Evolutionary conservation across 352 stramenopile species (phyloP), one percentile per base, ranked within the genome.

Genomic region (Phytophthora niederhauseri): DNA sequence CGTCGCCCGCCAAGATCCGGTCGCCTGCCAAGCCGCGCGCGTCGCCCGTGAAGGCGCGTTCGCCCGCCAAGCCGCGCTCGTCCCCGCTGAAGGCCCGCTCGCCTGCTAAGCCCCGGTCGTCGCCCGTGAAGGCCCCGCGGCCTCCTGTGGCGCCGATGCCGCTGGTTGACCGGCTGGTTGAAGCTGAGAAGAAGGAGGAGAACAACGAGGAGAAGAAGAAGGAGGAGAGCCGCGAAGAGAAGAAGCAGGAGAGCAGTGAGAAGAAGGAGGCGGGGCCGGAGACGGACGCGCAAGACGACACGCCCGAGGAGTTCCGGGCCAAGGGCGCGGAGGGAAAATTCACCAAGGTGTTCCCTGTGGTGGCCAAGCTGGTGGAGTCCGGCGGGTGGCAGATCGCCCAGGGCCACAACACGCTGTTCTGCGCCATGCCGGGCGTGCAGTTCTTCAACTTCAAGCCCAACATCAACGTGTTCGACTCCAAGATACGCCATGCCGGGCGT

Each of bases 361-460:
- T 94, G 3, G 85, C 84, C 61, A 69, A 64, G 17, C 51, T 87
- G n/a, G 70, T 94, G 49, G 70, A 85, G 62, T 57, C 57, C 30
- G 65, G 73, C 1, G 86, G 86, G 11, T 92, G 86, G 86, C 77
- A 91, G 64, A 80, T 88, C n/a, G 84, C 84, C 9, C 68, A 82
- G 19, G 78, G 82, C 2, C 65, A 65, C 8, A 87, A 87, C 59
- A 89, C 81, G 3, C 57, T 90, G 56, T 92, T 92, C 51, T 90
- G 85, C 49, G 78, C 83, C 17, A 94, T 94, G 86, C 86, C 86
- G 0, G 84, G 75, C 26, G 89, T 89, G 30, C 75, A 89, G 66
- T 94, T 94, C 56, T 91, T 91, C 76, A 91, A 90, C 68, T 94
- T 94, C 38, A 84, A 84, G 41, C 86, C 86, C 22, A 94, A 92